Base-by-base conservation (phyloP, 192 early-diverging fungal species). In the Backusella psychrophila region DNA sequence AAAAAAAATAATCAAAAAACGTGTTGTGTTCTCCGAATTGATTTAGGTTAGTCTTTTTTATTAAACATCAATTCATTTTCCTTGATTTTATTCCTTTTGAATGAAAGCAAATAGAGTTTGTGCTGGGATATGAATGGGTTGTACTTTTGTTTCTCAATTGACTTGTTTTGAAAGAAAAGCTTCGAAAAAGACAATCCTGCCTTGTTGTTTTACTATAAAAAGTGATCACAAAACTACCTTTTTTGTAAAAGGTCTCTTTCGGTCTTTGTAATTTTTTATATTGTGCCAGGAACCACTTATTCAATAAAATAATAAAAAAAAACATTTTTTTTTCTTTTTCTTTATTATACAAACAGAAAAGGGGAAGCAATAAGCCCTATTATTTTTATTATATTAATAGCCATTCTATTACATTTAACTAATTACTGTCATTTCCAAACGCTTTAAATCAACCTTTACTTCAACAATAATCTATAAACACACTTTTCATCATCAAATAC, bases 1-100 rank as follows among this genome's bases (percentile, higher is more conserved):
- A 44, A 44, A 44, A 39, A 44, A 59, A 23, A 52, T 52, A 53
- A 53, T 6, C 49, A 53, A 63, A 63, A 63, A 63, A 63, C 56
- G 56, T 63, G 56, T 63, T 63, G 26, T 63, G 23, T 63, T 63
- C 56, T 63, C 56, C 56, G 56, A 63, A 63, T 44, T 63, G 56
- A 63, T 63, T 63, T 63, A 63, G 23, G 23, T 29, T 63, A 63
- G 7, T 63, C 23, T 29, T 63, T 31, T 29, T 63, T 63, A 29
- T 63, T 63, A 63, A 63, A 49, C 46, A 49, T 17, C 19, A 49
- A 49, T 49, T 49, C 23, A 29, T 29, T 63, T 29, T 11, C 21
- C 26, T 29, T 63, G 7, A 63, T 29, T 23, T 14, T 63, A 0
- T 29, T 63, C 56, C 11, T 4, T 9, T 23, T 63, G 12, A 63